phyloP scores from a whole-genome alignment of 768 basidiomycete genomes.

The Leccinum uliginosum region DNA sequence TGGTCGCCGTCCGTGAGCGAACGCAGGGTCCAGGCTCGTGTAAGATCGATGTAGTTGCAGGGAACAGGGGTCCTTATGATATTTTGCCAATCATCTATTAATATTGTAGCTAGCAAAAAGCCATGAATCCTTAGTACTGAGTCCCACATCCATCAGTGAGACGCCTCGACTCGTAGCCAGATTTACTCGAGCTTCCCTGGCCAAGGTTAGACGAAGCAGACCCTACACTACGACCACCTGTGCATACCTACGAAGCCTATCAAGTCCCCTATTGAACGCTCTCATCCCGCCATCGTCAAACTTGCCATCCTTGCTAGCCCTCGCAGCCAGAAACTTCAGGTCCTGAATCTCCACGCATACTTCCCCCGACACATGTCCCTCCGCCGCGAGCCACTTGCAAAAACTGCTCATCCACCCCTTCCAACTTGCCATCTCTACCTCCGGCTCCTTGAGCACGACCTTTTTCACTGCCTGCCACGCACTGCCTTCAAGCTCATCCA shows the following conservation, averaged over 20 bases:
- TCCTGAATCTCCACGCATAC: slow-evolving; percentile 11
- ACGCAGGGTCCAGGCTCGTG: too few species aligned
- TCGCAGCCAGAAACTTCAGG: not conserved
- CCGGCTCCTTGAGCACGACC: slow-evolving; percentile 9
- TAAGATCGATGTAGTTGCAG: too few species aligned
- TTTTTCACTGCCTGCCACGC: slow-evolving; percentile 8
- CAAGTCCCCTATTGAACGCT: slow-evolving; percentile 6
- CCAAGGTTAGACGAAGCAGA: not conserved
- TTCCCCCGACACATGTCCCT: slow-evolving; percentile 5
- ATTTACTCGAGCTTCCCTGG: not conserved
- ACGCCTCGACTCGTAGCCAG: not conserved
- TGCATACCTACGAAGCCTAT: slow-evolving; percentile 11
- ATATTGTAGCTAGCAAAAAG: too few species aligned
- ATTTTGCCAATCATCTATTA: too few species aligned
- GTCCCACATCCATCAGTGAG: too few species aligned
- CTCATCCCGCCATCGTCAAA: not conserved
- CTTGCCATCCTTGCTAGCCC: not conserved
- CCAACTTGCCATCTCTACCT: slow-evolving; percentile 7
- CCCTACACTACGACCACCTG: not conserved
- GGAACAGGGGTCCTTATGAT: too few species aligned
- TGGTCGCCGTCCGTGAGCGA: too few species aligned
- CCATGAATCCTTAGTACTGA: too few species aligned
- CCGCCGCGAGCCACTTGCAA: slow-evolving; percentile 18
- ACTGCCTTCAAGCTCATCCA: not conserved
- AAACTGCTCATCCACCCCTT: slow-evolving; percentile 14